phyloP scores from a whole-genome alignment of 2,329 filamentous ascomycete species.

The Cladosporium sp. region DNA sequence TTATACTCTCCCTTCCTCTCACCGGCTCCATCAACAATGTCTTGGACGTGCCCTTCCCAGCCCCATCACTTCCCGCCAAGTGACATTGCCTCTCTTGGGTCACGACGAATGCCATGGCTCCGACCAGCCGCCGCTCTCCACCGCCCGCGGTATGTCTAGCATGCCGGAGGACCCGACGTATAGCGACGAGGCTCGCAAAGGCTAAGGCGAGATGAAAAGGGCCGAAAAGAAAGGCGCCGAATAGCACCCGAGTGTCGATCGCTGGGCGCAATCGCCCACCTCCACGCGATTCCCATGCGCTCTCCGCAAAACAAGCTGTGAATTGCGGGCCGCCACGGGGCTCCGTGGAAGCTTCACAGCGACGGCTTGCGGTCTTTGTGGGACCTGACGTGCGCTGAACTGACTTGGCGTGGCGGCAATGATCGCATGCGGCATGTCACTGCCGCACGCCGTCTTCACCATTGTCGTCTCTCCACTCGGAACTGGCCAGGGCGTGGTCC shows the following conservation, averaged over 20 bases:
- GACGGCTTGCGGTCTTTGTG: background rate
- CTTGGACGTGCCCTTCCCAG: too few species aligned
- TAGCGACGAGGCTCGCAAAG: background rate
- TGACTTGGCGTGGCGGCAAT: conserved; percentile 1
- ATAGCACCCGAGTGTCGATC: conserved; percentile 7
- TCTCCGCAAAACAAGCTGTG: background rate
- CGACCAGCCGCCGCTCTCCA: background rate
- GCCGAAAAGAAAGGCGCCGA: conserved; percentile 4
- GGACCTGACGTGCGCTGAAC: background rate
- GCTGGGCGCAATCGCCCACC: background rate
- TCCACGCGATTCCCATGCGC: conserved; percentile 1
- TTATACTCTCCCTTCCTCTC: too few species aligned
- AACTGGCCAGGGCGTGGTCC: background rate
- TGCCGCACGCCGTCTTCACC: background rate
- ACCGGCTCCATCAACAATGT: too few species aligned
- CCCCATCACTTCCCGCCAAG: background rate
- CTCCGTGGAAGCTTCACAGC: background rate
- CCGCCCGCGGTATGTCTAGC: background rate
- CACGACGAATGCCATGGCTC: conserved; percentile 2
- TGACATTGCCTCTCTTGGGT: background rate
- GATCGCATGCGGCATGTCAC: background rate
- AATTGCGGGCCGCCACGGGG: conserved; percentile 6
- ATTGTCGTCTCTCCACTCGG: background rate
- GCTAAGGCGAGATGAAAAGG: background rate
- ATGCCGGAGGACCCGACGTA: too few species aligned